Conservation (phyloP, 2,329 filamentous ascomycete genomes). For the Sporothrix pallida region DNA sequence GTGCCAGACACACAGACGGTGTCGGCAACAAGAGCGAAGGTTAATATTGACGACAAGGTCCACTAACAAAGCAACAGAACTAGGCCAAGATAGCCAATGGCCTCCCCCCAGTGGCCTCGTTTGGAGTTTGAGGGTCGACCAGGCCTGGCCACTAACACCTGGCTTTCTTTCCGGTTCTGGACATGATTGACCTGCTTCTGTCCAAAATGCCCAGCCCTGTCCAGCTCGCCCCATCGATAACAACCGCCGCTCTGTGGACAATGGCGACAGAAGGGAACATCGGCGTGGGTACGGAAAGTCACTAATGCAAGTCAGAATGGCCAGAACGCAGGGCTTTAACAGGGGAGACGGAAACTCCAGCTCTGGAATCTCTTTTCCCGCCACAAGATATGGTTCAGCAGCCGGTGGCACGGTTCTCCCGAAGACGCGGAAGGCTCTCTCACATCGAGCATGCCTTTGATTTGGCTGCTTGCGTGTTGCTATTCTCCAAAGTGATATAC, state of each 20-base stretch:
- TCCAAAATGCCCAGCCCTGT: background rate
- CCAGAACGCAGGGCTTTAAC: background rate
- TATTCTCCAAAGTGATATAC: background rate
- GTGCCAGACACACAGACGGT: constrained; percentile 1
- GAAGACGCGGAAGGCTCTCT: background rate
- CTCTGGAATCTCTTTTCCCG: constrained; percentile 4
- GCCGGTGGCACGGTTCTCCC: background rate
- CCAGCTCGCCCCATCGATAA: constrained; percentile 4
- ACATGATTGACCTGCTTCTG: constrained; percentile 2
- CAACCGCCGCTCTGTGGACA: background rate
- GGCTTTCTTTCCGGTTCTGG: constrained; percentile 15
- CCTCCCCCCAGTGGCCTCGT: background rate
- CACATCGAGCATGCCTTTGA: background rate
- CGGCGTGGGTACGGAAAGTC: background rate
- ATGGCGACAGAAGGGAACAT: constrained; percentile 20
- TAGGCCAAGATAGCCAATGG: background rate
- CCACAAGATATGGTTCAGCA: background rate
- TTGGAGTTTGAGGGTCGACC: constrained; percentile 1
- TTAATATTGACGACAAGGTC: constrained; percentile 1
- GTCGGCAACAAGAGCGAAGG: background rate
- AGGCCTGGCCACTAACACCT: constrained; percentile 6
- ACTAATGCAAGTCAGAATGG: constrained; percentile 19
- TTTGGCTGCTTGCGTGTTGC: background rate
- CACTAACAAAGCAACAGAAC: background rate
- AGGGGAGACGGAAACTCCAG: background rate